A percentile compares a stretch with the other conserved stretches of the same genome.
Evolutionary conservation across 2,329 filamentous ascomycete species (phyloP).

Genomic region (Colletotrichum somersetense): DNA sequence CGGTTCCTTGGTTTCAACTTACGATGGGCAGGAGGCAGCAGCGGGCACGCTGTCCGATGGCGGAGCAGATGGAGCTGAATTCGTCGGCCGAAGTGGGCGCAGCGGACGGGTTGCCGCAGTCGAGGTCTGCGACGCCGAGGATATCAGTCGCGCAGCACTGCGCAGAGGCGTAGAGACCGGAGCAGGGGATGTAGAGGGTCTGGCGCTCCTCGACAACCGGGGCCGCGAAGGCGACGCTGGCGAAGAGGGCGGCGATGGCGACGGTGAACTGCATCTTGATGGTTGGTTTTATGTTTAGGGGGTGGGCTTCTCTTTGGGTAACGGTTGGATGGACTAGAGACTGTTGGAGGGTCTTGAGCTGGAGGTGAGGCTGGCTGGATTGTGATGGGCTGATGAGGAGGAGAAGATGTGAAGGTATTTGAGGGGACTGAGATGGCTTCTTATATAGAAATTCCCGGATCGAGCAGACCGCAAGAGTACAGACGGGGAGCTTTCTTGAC

Average conservation of each 20-base stretch:
- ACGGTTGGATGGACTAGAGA: not conserved
- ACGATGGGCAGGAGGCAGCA: slow-evolving; percentile 68
- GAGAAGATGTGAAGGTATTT: not conserved
- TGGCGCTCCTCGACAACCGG: slow-evolving; percentile 52
- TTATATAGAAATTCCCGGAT: slow-evolving; percentile 32
- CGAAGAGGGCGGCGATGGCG: slow-evolving; percentile 38
- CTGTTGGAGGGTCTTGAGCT: not conserved
- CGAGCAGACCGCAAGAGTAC: not conserved
- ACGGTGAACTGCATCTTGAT: slow-evolving; percentile 41
- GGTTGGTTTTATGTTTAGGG: not conserved
- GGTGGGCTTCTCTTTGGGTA: not conserved
- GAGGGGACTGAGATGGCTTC: not conserved
- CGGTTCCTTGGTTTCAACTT: not conserved
- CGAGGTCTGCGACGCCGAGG: slow-evolving; percentile 67
- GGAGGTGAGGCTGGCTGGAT: slow-evolving; percentile 6
- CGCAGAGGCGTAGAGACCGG: slow-evolving; percentile 56
- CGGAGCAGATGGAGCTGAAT: slow-evolving; percentile 62
- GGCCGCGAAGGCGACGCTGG: slow-evolving; percentile 48
- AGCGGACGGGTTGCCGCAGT: slow-evolving; percentile 63
- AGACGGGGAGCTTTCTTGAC: slow-evolving; percentile 20
- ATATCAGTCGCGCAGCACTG: slow-evolving; percentile 74
- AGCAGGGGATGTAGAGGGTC: slow-evolving; percentile 56
- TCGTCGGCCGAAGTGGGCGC: slow-evolving; percentile 54
- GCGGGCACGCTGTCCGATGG: slow-evolving; percentile 65
- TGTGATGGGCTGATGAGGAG: slow-evolving; percentile 24